Base-by-base conservation (phyloP, 352 stramenopile species). In the Phytophthora idaei region DNA sequence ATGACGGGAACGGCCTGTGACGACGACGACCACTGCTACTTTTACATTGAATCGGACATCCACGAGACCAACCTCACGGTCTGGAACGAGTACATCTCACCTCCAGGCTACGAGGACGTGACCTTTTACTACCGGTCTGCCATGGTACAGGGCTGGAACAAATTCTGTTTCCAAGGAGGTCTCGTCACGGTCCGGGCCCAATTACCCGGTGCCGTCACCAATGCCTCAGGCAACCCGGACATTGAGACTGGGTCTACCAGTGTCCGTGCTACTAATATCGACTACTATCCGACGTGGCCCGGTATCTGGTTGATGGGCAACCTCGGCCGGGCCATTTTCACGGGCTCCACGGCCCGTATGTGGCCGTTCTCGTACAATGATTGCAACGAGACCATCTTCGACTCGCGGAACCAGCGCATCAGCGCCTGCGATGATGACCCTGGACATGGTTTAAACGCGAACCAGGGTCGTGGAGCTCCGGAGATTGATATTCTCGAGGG, bases 401-500 rank as follows among this genome's bases (percentile, higher is more conserved):
- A 72, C 8, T 71, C 75, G 8, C 70, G 68, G 50, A 90, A 89
- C 56, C 83, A 94, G 48, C 66, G 82, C 3, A 94, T 94, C 64
- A 96, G 77, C n/a, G 95, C 89, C 0, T 99, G 96, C 62, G 94
- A 98, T 61, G 63, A 70, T 12, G 78, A 93, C 45, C 95, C 97
- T 25, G 96, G 98, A 37, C 93, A 76, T 55, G 95, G 95, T 0
- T 61, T 99, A 66, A 89, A 98, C 78, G 63, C 88, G 0, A 84
- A 93, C 48, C 73, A 90, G 55, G 97, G 97, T 8, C 85, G 97
- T 9, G 97, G 97, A 36, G 92, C 95, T 27, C 96, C 97, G 0
- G 97, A 99, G 72, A 99, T 99, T 65, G 95, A 99, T 77, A 82
- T 99, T 29, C 79, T 99, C 6, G 96, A 97, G 94, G 87, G 91